Percentiles rank a stretch among this genome's conserved stretches.
phyloP scores from a whole-genome alignment of 2,329 filamentous ascomycete species.

The Nemania sp. region DNA sequence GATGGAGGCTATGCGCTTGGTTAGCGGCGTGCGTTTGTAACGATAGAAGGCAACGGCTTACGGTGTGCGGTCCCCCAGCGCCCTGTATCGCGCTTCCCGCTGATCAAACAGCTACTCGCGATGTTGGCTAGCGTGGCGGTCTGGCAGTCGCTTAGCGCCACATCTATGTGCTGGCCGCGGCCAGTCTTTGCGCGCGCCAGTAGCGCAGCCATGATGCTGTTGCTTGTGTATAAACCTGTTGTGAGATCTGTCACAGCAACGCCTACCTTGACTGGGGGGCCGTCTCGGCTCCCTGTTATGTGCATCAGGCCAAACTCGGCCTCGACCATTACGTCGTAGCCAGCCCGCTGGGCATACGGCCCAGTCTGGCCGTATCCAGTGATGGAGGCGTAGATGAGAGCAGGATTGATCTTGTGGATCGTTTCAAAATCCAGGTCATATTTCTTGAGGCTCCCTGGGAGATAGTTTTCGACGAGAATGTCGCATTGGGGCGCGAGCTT shows the following conservation, averaged over 20 bases:
- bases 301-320: constrained; percentile 98
- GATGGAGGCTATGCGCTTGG: constrained; percentile 72
- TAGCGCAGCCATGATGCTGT: constrained; percentile 92
- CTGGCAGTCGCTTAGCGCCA: constrained; percentile 89
- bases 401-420: constrained; percentile 78
- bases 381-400: constrained; percentile 90
- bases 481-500: constrained; percentile 83
- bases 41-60: constrained; percentile 46
- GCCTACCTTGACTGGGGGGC: constrained; percentile 93
- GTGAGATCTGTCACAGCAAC: constrained; percentile 97
- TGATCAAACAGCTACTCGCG: constrained; percentile 87
- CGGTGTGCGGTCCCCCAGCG: constrained; percentile 97
- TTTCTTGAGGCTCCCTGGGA: constrained; percentile 86
- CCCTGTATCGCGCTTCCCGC: constrained; percentile 82
- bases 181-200: constrained; percentile 74
- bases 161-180: constrained; percentile 88
- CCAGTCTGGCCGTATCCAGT: constrained; percentile 97
- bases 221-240: constrained; percentile 91
- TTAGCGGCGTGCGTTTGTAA: neutral
- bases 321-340: constrained; percentile 99
- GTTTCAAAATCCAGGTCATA: constrained; percentile 89
- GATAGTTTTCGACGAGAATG: constrained; percentile 94
- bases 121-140: constrained; percentile 95
- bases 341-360: constrained; percentile 82
- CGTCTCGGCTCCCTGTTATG: constrained; percentile 87